Conservation (phyloP, 2,329 filamentous ascomycete genomes). For the Exophiala calicioides region DNA sequence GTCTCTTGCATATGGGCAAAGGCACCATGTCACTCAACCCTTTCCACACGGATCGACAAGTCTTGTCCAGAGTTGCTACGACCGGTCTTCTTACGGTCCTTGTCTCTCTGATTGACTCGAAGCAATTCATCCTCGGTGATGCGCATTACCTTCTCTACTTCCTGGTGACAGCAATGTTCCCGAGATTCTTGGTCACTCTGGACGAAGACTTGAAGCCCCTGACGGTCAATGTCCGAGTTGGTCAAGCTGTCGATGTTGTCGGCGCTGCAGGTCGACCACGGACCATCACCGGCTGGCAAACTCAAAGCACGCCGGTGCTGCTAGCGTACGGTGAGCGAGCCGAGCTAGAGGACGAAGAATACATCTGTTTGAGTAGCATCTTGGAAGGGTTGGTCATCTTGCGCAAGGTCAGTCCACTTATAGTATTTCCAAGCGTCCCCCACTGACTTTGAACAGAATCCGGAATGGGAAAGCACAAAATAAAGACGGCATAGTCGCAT, state of each 20-base stretch:
- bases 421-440: background rate
- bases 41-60: constrained; percentile 98
- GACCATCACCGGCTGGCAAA: constrained; percentile 99
- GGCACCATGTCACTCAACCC: constrained; percentile 93
- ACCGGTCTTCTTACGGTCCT: constrained; percentile 87
- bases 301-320: constrained; percentile 96
- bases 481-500: constrained; percentile 26
- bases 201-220: constrained; percentile 93
- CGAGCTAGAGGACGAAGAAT: constrained; percentile 96
- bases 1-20: constrained; percentile 98
- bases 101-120: constrained; percentile 92
- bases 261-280: constrained; percentile 96
- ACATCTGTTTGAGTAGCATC: constrained; percentile 85
- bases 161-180: constrained; percentile 94
- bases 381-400: constrained; percentile 94
- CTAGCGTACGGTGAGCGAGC: constrained; percentile 93
- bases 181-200: constrained; percentile 91
- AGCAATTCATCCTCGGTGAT: constrained; percentile 73
- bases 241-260: constrained; percentile 96
- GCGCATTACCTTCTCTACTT: constrained; percentile 96
- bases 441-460: constrained; percentile 43
- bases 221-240: constrained; percentile 93
- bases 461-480: constrained; percentile 46
- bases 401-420: constrained; percentile 73
- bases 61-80: constrained; percentile 86